Evolutionary conservation across 1,139 yeast species (phyloP), one percentile per base, ranked within the genome.

Genomic region (Pichia sp.): DNA sequence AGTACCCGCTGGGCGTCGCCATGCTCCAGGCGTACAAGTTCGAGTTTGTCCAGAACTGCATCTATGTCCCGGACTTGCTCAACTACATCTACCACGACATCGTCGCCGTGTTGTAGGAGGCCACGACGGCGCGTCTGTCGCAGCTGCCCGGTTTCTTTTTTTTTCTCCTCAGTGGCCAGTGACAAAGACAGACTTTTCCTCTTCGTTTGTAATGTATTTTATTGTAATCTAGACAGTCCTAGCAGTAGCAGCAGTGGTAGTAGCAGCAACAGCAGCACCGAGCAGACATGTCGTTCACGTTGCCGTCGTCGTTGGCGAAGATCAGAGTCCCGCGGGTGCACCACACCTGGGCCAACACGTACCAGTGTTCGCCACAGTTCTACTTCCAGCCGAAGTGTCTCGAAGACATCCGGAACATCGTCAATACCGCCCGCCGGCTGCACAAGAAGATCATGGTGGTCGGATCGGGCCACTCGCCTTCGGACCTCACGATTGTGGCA

Each of bases 381-480:
- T 87, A 80, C 63, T 84, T 89, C 67, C 95, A 90, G 71, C 98
- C 98, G 0, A 67, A 73, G 2, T 73, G 75, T 27, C 64, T 85
- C 3, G 87, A 82, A 9, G 88, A 90, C 63, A 83, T 91, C 49
- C 74, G 75, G 54, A 75, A 73, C 42, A 75, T 92, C 55, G 87
- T 93, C 46, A 74, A 78, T 48, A 77, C 77, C 56, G 99, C 98
- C 6, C 74, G 80, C 48, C 66, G 73, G 51, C 67, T 75, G 42
- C 75, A 77, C 20, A 85, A 83, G 61, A 88, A 96, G 17, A 74
- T 93, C 56, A 86, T 89, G 78, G 82, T 90, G 2, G 93, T 89
- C 8, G 99, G 99, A 0, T 84, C 96, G 0, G 97, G 97, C 36
- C 98, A 93, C 68, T 91, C 98, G 6, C 99, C 99, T 0, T 87